phyloP scores from a whole-genome alignment of 805 yeast genomes.

The Zygoascus biomembranicola region DNA sequence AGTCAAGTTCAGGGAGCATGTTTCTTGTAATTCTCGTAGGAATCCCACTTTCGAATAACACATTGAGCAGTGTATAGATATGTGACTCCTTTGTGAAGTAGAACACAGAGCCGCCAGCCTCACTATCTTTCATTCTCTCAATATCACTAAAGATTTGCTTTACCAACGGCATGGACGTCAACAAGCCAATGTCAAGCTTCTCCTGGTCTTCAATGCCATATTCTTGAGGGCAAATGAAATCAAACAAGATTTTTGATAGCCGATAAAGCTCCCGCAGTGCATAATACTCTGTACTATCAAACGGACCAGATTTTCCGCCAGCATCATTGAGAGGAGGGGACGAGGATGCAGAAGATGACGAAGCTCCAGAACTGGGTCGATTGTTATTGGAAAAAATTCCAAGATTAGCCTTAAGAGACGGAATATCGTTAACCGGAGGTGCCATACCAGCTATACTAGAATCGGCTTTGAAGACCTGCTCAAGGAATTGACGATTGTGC shows the following conservation, averaged over 20 bases:
- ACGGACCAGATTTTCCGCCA: slow-evolving; percentile 31
- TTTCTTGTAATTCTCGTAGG: slow-evolving; percentile 95
- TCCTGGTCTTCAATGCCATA: slow-evolving; percentile 95
- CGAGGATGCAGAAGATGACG: slow-evolving; percentile 31
- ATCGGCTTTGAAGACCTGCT: slow-evolving; percentile 67
- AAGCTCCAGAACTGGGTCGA: slow-evolving; percentile 55
- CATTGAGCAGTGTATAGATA: slow-evolving; percentile 85
- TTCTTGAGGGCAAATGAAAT: slow-evolving; percentile 97
- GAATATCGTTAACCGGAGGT: slow-evolving; percentile 19
- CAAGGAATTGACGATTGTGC: slow-evolving; percentile 85
- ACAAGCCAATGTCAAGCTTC: slow-evolving; percentile 88
- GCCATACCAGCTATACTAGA: slow-evolving; percentile 28
- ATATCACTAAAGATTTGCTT: slow-evolving; percentile 78
- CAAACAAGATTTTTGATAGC: slow-evolving; percentile 87
- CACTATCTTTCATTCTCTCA: slow-evolving; percentile 66
- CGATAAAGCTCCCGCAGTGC: slow-evolving; percentile 81
- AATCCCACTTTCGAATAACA: slow-evolving; percentile 81
- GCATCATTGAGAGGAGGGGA: slow-evolving; percentile 21
- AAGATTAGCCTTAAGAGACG: slow-evolving; percentile 10
- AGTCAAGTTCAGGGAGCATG: slow-evolving; percentile 93
- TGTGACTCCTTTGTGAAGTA: slow-evolving; percentile 97
- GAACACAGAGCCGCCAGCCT: slow-evolving; percentile 74
- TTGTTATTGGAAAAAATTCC: slow-evolving; percentile 31
- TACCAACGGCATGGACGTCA: slow-evolving; percentile 90
- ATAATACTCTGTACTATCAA: slow-evolving; percentile 73